Conservation (phyloP, 2,329 filamentous ascomycete species). For the Colletotrichum sp. region DNA sequence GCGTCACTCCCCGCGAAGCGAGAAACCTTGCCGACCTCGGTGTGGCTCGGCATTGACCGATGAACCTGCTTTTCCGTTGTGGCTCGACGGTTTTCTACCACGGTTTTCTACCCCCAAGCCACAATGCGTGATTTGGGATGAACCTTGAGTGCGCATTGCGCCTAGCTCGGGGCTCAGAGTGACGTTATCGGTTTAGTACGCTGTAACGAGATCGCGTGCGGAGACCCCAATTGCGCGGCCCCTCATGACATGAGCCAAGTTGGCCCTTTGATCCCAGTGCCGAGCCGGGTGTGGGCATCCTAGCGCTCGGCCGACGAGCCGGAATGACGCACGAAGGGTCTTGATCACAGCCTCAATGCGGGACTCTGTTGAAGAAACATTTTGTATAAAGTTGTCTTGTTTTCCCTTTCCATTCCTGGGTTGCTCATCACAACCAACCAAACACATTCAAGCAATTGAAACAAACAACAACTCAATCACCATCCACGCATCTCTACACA, state of each 20-base stretch:
- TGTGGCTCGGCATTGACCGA: conserved; percentile 1
- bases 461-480: not conserved
- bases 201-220: not conserved
- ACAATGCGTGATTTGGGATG: not conserved
- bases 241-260: conserved; percentile 16
- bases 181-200: not conserved
- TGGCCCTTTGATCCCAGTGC: not conserved
- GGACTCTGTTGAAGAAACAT: not conserved
- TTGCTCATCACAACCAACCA: not conserved
- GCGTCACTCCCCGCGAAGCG: not conserved
- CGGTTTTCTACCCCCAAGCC: not conserved
- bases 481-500: no score
- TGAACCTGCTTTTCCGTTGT: not conserved
- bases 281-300: not conserved
- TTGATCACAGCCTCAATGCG: not conserved
- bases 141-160: not conserved
- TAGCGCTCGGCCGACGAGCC: conserved; percentile 1
- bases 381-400: not conserved
- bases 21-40: not conserved
- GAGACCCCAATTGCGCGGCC: conserved; percentile 11
- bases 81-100: not conserved
- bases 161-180: not conserved
- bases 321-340: conserved; percentile 15
- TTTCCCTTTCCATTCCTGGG: no score
- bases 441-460: not conserved